phyloP scores from a whole-genome alignment of 2,329 filamentous ascomycete genomes.

The Trichoderma cornu-damae region DNA sequence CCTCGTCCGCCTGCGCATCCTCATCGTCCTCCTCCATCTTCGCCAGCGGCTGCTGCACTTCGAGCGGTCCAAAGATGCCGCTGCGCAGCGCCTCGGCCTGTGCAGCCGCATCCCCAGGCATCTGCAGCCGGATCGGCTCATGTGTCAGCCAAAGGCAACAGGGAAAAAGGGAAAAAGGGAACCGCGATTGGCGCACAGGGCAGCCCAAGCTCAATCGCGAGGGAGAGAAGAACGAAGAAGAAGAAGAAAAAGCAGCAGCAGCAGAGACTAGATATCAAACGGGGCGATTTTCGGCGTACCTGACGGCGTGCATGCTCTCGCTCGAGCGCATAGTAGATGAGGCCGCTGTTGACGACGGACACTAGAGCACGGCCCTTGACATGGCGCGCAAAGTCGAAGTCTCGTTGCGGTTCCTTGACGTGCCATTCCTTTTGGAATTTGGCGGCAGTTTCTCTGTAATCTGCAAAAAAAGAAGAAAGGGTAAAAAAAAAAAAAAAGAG shows the following conservation, averaged over 20 bases:
- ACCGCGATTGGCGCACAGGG: slow-evolving; percentile 16
- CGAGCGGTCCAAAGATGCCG: slow-evolving; percentile 55
- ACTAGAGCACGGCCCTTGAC: slow-evolving; percentile 61
- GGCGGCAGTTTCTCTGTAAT: slow-evolving; percentile 62
- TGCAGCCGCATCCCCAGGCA: slow-evolving; percentile 44
- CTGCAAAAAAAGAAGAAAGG: slow-evolving; percentile 35
- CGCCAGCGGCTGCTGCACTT: slow-evolving; percentile 42
- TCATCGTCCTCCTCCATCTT: slow-evolving; percentile 38
- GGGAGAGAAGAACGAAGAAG: slow-evolving; percentile 15
- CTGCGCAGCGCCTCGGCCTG: slow-evolving; percentile 43
- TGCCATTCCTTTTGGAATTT: slow-evolving; percentile 67
- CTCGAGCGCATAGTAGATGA: slow-evolving; percentile 56
- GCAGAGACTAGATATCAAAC: too few species aligned
- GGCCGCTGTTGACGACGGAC: slow-evolving; percentile 57
- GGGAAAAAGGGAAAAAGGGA: background rate
- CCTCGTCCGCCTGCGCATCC: slow-evolving; percentile 35
- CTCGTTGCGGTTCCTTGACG: slow-evolving; percentile 55
- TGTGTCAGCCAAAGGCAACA: slow-evolving; percentile 2
- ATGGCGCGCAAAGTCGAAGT: slow-evolving; percentile 60
- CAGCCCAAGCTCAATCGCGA: background rate
- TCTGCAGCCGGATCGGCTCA: slow-evolving; percentile 36
- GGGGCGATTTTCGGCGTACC: slow-evolving; percentile 36
- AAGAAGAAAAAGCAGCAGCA: background rate
- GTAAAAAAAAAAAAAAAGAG: too few species aligned
- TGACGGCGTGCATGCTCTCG: slow-evolving; percentile 47